These are phyloP conservation scores for Camelina laxa DNA, from an alignment of 345 rosid species.

Conservation along the genomic window DNA sequence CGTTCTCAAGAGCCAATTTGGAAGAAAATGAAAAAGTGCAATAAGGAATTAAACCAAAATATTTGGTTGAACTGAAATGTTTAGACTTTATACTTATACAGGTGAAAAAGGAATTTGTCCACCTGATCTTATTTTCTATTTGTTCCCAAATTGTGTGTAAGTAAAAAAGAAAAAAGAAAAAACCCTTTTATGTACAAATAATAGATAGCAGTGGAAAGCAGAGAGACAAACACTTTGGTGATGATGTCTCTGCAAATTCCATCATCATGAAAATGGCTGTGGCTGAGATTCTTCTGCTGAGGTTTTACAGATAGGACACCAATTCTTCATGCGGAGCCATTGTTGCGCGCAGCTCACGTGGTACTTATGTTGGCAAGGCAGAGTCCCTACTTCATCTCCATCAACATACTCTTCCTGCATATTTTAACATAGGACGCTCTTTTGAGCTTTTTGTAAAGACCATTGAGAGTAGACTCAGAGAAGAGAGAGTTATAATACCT, in stretches of 20 bases:
- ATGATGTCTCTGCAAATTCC: not conserved
- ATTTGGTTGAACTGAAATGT: conserved; percentile 30
- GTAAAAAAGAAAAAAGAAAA: conserved; percentile 3
- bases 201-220: conserved; percentile 8
- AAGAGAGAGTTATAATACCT: conserved; percentile 50
- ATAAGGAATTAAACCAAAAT: conserved; percentile 2
- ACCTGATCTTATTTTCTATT: conserved; percentile 43
- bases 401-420: conserved; percentile 81
- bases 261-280: conserved; percentile 40
- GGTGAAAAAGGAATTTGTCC: conserved; percentile 13
- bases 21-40: not conserved
- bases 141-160: conserved; percentile 36
- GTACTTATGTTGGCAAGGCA: conserved; percentile 75
- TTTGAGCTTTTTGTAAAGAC: not conserved
- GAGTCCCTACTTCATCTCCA: conserved; percentile 76
- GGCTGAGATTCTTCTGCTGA: conserved; percentile 59
- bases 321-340: conserved; percentile 92
- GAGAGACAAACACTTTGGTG: conserved; percentile 15
- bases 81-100: conserved; percentile 26
- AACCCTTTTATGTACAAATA: conserved; percentile 33
- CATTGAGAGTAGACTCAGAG: conserved; percentile 1
- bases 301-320: conserved; percentile 96
- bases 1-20: not conserved
- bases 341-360: conserved; percentile 70
- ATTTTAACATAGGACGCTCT: not conserved